A percentile compares a stretch with the other conserved stretches of the same genome.
Conservation (phyloP, 805 yeast genomes). For the Candida gorgasii region DNA sequence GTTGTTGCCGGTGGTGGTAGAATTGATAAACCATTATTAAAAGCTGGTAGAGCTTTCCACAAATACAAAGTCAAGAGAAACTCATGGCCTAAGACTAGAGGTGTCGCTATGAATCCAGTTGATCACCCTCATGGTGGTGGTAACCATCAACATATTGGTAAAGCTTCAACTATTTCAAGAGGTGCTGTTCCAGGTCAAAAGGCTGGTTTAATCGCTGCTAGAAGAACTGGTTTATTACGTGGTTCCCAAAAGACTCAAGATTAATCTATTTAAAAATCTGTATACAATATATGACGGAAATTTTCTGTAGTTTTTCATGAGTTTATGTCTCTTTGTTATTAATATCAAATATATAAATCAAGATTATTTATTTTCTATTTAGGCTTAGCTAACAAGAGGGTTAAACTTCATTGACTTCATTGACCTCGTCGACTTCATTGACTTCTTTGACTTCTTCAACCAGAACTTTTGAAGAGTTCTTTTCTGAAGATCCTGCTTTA, state of each 20-base stretch:
- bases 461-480: background rate
- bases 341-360: slow-evolving; percentile 15
- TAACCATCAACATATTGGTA: slow-evolving; percentile 46
- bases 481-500: background rate
- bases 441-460: background rate
- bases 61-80: slow-evolving; percentile 99
- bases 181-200: slow-evolving; percentile 99
- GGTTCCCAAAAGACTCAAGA: slow-evolving; percentile 90
- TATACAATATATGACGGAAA: slow-evolving; percentile 11
- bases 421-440: background rate
- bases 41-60: slow-evolving; percentile 99
- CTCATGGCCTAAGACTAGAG: slow-evolving; percentile 99
- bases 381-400: too few relatives aligned
- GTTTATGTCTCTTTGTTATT: slow-evolving; percentile 11
- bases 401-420: too few relatives aligned
- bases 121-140: slow-evolving; percentile 99
- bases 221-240: slow-evolving; percentile 99
- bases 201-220: slow-evolving; percentile 99
- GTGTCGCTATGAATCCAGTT: slow-evolving; percentile 99
- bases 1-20: slow-evolving; percentile 99
- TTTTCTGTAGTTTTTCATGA: slow-evolving; percentile 10
- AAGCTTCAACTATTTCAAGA: slow-evolving; percentile 61
- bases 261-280: slow-evolving; percentile 26
- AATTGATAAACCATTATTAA: slow-evolving; percentile 98
- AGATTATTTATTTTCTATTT: background rate